phyloP scores from a whole-genome alignment of 73 alveolate genomes.

The Paraurostyla sp. region DNA sequence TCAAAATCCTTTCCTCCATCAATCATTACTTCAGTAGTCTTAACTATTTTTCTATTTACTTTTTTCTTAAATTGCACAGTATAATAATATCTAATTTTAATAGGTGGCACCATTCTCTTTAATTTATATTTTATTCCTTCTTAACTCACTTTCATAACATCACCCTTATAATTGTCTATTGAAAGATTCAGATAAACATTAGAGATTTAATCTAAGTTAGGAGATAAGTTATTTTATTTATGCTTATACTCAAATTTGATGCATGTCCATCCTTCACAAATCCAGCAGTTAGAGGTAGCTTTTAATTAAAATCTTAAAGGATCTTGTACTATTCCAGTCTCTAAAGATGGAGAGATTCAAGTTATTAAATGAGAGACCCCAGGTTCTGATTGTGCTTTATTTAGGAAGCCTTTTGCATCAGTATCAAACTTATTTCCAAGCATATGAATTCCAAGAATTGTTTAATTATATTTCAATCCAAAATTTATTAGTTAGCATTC shows the following conservation, averaged over 20 bases:
- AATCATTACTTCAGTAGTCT: background rate
- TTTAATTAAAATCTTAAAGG: constrained; percentile 24
- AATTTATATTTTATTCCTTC: constrained; percentile 65
- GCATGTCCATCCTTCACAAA: constrained; percentile 97
- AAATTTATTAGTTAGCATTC: constrained; percentile 77
- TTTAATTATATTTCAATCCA: constrained; percentile 84
- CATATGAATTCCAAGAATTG: constrained; percentile 90
- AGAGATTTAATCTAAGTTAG: background rate
- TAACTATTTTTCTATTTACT: background rate
- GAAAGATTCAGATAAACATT: constrained; percentile 70
- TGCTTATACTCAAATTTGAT: constrained; percentile 81
- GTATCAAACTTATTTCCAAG: constrained; percentile 88
- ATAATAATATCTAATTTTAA: background rate
- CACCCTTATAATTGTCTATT: constrained; percentile 83
- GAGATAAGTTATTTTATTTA: background rate
- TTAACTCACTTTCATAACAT: constrained; percentile 42
- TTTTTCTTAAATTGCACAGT: constrained; percentile 8
- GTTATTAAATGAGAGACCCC: constrained; percentile 58
- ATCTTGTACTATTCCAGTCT: constrained; percentile 57
- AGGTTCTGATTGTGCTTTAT: background rate
- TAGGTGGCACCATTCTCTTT: constrained; percentile 92
- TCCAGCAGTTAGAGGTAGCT: constrained; percentile 89
- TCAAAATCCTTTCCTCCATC: background rate
- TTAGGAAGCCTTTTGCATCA: constrained; percentile 85
- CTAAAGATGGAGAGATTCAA: constrained; percentile 17